phyloP scores from a whole-genome alignment of 257 asterid genomes.

The Petunia axillaris region DNA sequence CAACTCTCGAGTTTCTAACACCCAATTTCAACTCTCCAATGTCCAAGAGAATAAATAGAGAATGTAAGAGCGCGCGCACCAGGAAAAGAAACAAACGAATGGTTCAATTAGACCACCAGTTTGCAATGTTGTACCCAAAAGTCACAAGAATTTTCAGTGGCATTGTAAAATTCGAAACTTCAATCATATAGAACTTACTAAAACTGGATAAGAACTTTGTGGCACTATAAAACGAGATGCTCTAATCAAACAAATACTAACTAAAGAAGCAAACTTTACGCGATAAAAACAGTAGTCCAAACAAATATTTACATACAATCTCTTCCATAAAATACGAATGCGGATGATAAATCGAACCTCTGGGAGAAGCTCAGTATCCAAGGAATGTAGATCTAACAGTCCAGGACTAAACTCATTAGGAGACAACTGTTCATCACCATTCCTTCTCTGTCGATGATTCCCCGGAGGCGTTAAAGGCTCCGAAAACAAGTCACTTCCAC shows the following conservation, averaged over 20 bases:
- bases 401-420: constrained; percentile 91
- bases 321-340: not conserved
- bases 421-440: constrained; percentile 62
- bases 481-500: constrained; percentile 59
- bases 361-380: constrained; percentile 87
- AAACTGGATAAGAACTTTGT: not conserved
- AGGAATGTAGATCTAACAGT: constrained; percentile 90
- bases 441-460: constrained; percentile 46
- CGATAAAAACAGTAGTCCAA: too few relatives aligned
- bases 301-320: not conserved
- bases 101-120: not conserved
- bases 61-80: not conserved
- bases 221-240: constrained; percentile 2
- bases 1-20: not conserved
- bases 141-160: not conserved
- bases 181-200: not conserved
- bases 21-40: not conserved
- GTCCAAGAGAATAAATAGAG: not conserved
- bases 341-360: constrained; percentile 53
- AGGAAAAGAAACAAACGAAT: not conserved
- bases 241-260: not conserved
- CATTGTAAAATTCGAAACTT: constrained; percentile 7
- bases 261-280: not conserved
- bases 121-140: not conserved
- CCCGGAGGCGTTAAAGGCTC: constrained; percentile 86